phyloP scores from a whole-genome alignment of 2,329 filamentous ascomycete genomes.

The Diaporthe helianthi region DNA sequence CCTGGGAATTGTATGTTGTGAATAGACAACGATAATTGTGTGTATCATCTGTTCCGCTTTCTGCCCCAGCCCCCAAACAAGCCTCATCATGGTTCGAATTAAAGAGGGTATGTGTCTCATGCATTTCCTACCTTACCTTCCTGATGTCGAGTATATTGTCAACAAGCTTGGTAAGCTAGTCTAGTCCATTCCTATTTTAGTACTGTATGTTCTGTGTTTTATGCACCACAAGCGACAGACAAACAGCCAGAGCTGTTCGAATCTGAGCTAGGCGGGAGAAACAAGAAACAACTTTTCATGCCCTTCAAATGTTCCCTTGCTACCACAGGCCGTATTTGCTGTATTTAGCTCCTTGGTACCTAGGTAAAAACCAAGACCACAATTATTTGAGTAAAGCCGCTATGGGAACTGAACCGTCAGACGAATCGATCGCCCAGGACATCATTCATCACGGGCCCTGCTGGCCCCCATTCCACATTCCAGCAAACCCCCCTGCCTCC shows the following conservation, averaged over 20 bases:
- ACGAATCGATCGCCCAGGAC: slow-evolving; percentile 12
- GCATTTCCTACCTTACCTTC: slow-evolving; percentile 20
- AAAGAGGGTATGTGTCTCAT: slow-evolving; percentile 13
- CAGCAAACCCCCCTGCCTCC: not conserved
- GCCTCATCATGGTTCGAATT: slow-evolving; percentile 18
- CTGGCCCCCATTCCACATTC: not conserved
- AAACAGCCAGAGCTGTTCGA: not conserved
- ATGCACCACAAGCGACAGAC: slow-evolving; percentile 15
- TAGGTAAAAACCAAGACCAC: not conserved
- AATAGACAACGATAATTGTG: too few relatives aligned
- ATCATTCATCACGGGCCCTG: not conserved
- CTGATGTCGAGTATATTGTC: slow-evolving; percentile 19
- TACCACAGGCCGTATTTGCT: not conserved
- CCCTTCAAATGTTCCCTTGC: not conserved
- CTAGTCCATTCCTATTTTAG: not conserved
- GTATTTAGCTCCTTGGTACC: not conserved
- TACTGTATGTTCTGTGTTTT: not conserved
- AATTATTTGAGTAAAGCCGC: not conserved
- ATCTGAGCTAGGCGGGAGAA: slow-evolving; percentile 7
- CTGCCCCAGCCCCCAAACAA: slow-evolving; percentile 3
- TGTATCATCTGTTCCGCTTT: too few relatives aligned
- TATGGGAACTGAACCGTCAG: not conserved
- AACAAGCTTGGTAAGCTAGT: slow-evolving; percentile 5
- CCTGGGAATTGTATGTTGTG: too few relatives aligned
- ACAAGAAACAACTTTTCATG: slow-evolving; percentile 4